phyloP scores from a whole-genome alignment of 345 rosid species.

The Rhodomyrtus tomentosa region DNA sequence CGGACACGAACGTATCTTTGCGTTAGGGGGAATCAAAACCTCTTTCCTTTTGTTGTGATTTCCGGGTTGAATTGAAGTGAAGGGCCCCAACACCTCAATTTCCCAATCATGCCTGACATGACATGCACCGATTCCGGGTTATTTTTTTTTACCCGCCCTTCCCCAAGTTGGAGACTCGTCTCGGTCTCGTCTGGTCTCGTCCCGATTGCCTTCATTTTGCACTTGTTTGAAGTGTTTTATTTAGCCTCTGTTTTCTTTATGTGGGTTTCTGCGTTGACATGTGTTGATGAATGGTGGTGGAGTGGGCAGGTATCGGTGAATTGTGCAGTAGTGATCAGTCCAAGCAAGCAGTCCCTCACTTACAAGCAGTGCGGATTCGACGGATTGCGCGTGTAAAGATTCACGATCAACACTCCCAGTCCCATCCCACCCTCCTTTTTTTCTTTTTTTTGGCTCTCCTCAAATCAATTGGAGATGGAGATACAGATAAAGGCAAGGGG shows the following conservation, averaged over 20 bases:
- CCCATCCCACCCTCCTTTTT: neutral
- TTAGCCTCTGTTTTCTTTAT: neutral
- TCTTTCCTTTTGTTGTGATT: neutral
- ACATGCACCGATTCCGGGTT: neutral
- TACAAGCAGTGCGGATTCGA: slow-evolving; percentile 98
- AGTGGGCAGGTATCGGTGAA: slow-evolving; percentile 71
- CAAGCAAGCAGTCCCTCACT: slow-evolving; percentile 80
- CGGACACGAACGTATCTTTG: neutral
- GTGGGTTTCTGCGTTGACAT: neutral
- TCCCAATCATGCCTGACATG: neutral
- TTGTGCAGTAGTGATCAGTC: slow-evolving; percentile 86
- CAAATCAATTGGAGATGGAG: neutral
- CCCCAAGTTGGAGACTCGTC: neutral
- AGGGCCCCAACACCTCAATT: neutral
- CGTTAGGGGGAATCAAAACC: neutral
- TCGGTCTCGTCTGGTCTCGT: neutral
- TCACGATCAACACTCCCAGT: neutral
- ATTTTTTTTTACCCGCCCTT: neutral
- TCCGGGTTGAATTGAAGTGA: neutral
- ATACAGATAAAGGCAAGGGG: neutral
- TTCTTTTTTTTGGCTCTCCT: neutral
- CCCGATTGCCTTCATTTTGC: neutral
- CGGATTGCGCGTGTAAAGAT: slow-evolving; percentile 56
- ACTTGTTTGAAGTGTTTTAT: too few species aligned
- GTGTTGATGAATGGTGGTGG: too few species aligned